Conservation (phyloP, 2,329 filamentous ascomycete genomes). For the Cryphonectria radicalis region DNA sequence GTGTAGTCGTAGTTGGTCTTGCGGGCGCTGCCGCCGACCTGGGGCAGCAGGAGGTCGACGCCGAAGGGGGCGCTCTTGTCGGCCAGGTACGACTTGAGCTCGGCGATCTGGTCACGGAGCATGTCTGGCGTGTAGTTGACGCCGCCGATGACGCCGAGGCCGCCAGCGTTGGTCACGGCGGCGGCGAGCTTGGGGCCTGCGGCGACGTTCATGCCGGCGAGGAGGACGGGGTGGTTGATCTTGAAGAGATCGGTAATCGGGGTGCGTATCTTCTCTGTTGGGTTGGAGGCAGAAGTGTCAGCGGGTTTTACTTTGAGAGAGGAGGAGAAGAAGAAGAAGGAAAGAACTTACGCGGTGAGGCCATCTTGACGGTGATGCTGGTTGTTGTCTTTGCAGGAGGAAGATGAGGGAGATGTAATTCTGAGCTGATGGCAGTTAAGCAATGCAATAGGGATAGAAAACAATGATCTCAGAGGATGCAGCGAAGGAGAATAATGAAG, state of each 20-base stretch:
- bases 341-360: constrained; percentile 73
- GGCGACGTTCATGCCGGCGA: constrained; percentile 99
- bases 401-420: neutral
- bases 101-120: constrained; percentile 91
- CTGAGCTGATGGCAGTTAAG: neutral
- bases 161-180: constrained; percentile 95
- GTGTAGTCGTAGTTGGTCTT: constrained; percentile 99
- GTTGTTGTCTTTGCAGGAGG: constrained; percentile 24
- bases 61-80: constrained; percentile 96
- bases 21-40: constrained; percentile 90
- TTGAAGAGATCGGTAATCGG: constrained; percentile 93
- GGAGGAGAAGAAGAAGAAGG: constrained; percentile 9
- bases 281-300: constrained; percentile 11
- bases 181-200: constrained; percentile 95
- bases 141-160: constrained; percentile 94
- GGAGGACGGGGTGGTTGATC: constrained; percentile 94
- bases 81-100: constrained; percentile 84
- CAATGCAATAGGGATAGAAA: neutral
- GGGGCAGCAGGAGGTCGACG: constrained; percentile 89
- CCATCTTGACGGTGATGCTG: constrained; percentile 56
- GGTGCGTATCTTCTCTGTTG: constrained; percentile 83
- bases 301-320: neutral
- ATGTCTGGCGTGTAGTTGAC: constrained; percentile 96
- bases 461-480: neutral
- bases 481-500: constrained; percentile 14